Conservation (phyloP, 2,329 filamentous ascomycete genomes). For the Neocatenulostroma microsporum region DNA sequence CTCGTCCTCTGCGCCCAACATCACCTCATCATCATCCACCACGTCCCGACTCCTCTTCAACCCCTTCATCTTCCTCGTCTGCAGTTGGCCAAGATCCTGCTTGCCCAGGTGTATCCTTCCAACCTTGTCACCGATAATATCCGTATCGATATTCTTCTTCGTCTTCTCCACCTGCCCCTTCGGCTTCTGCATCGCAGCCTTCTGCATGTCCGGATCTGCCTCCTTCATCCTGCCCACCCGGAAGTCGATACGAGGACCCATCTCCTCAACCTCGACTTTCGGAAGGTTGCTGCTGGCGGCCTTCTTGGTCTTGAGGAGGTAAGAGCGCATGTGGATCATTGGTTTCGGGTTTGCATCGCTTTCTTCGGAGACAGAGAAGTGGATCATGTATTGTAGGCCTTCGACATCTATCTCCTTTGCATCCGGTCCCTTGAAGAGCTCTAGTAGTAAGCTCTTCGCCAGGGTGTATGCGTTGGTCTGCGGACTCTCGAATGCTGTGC, state of each 20-base stretch:
- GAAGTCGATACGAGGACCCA: constrained; percentile 90
- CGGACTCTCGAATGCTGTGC: constrained; percentile 77
- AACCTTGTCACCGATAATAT: constrained; percentile 91
- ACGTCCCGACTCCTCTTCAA: constrained; percentile 72
- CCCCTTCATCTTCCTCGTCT: constrained; percentile 99
- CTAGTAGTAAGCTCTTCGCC: constrained; percentile 77
- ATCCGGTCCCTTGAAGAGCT: constrained; percentile 82
- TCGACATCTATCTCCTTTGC: constrained; percentile 84
- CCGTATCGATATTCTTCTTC: constrained; percentile 95
- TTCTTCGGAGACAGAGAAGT: constrained; percentile 62
- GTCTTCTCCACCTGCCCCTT: constrained; percentile 60
- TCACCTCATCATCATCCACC: constrained; percentile 42
- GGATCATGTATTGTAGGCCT: constrained; percentile 84
- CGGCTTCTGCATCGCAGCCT: constrained; percentile 82
- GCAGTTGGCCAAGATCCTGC: constrained; percentile 78
- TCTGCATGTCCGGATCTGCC: constrained; percentile 70
- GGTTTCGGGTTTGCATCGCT: constrained; percentile 37
- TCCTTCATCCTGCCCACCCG: constrained; percentile 72
- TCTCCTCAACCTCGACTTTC: constrained; percentile 87
- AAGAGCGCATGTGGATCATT: constrained; percentile 62
- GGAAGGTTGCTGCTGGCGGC: constrained; percentile 73
- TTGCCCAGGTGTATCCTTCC: constrained; percentile 85
- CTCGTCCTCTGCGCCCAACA: constrained; percentile 12
- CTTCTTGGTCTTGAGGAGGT: constrained; percentile 77
- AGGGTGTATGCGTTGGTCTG: constrained; percentile 72